Percentiles rank a stretch among this genome's conserved stretches.
Evolutionary conservation across 306 rosid genomes (phyloP).

Genomic region (Cyamopsis tetragonoloba): DNA sequence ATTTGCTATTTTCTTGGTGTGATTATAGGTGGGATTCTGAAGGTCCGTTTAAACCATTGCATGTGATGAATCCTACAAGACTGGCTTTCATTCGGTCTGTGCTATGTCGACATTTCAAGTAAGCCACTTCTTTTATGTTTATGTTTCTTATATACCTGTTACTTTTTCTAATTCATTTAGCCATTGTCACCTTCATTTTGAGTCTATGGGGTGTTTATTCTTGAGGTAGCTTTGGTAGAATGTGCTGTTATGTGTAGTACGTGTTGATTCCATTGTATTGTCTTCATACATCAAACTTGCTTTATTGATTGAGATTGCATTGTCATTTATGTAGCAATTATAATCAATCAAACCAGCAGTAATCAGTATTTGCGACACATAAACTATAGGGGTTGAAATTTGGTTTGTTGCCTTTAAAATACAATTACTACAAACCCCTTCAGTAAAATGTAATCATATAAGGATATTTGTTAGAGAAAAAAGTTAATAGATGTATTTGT

Average conservation of each 20-base stretch:
- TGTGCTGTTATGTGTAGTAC: background rate
- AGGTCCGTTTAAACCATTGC: conserved; percentile 94
- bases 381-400: background rate
- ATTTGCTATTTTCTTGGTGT: background rate
- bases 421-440: background rate
- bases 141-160: background rate
- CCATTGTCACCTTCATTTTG: background rate
- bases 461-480: conserved; percentile 7
- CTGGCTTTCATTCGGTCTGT: conserved; percentile 78
- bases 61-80: conserved; percentile 83
- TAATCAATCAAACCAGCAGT: background rate
- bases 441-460: background rate
- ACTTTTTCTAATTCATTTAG: background rate
- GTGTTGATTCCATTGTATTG: background rate
- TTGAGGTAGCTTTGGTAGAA: background rate
- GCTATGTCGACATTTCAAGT: conserved; percentile 84
- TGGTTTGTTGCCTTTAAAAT: background rate
- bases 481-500: background rate
- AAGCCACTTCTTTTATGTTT: background rate
- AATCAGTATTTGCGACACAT: background rate
- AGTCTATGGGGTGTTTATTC: background rate
- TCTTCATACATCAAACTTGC: background rate
- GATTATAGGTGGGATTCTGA: conserved; percentile 91
- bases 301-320: background rate
- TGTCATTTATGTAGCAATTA: background rate